These are phyloP conservation scores for Conoideocrella luteorostrata DNA, from an alignment of 2,329 filamentous ascomycete genomes.

Conservation along the genomic window DNA sequence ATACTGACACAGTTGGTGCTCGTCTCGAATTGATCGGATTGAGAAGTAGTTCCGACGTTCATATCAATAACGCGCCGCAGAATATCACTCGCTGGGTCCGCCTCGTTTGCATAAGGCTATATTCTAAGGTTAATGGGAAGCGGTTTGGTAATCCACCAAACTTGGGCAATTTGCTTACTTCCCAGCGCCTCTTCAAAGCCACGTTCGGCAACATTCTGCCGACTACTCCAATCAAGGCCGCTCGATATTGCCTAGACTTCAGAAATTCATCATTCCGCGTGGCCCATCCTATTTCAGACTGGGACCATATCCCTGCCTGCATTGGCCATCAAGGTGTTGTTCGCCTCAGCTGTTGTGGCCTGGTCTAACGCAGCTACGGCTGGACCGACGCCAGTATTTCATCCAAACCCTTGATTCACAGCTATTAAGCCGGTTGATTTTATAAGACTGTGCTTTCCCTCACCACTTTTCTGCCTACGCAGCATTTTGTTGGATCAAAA, in stretches of 20 bases:
- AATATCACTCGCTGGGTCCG: too few species aligned
- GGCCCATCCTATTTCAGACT: too few species aligned
- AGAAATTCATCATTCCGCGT: too few species aligned
- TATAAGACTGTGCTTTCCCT: not conserved
- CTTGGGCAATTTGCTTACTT: too few species aligned
- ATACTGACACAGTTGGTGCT: too few species aligned
- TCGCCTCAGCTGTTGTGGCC: not conserved
- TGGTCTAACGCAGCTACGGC: not conserved
- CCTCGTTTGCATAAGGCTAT: too few species aligned
- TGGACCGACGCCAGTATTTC: not conserved
- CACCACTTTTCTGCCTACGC: not conserved
- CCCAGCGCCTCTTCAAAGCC: not conserved
- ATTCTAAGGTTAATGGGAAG: too few species aligned
- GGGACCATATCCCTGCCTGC: not conserved
- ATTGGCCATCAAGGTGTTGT: conserved; percentile 7
- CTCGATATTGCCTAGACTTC: not conserved
- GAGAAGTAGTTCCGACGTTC: too few species aligned
- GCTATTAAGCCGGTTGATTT: too few species aligned
- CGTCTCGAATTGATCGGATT: too few species aligned
- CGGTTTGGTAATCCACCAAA: too few species aligned
- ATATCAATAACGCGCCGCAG: too few species aligned
- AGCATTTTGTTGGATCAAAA: not conserved
- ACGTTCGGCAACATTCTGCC: conserved; percentile 4
- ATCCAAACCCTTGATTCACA: not conserved
- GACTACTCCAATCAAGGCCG: not conserved